Base-by-base conservation (phyloP, 1,284 basidiomycete genomes). In the Cutaneotrichosporon cavernicola region DNA sequence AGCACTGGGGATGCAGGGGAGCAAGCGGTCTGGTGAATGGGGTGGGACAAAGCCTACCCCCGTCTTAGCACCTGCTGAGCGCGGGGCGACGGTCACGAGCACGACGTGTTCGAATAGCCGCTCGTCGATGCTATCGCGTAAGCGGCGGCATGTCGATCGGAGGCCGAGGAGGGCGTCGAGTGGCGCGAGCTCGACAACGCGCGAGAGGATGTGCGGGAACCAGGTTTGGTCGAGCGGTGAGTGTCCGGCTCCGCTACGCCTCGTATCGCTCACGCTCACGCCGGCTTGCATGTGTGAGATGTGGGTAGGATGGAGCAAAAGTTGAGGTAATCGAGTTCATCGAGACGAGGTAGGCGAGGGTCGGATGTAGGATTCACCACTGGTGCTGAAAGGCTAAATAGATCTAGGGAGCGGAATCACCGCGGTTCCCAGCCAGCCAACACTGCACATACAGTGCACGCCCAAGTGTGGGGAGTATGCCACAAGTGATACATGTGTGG, bases 191-290 rank as follows among this genome's bases (percentile, higher is more conserved):
- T 40, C 16, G 50, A 60, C n/a, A 18, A 60, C 51, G 18, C 36
- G 21, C n/a, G 52, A 51, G 58, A 68, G 63, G 59, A 60, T 52
- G 26, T 60, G 59, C 26, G 59, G 59, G n/a, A 43, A 53, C 34
- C 51, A 40, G 26, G 38, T 22, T 16, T 14, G 21, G 51, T 60
- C 59, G 38, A 60, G 34, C 22, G 57, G 38, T 21, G 55, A 14
- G 18, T 18, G 2, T 7, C 43, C 5, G 7, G 43, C 2, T 1
- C 43, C 43, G 43, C 18, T 18, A 5, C 18, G 43, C 18, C 43
- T 16, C 43, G 43, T 18, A 18, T 46, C 18, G 43, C 18, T 46
- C 18, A 18, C 18, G 43, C 18, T 46, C 18, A 18, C 18, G 18
- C 18, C 43, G 43, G 18, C 16, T 6, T 46, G 43, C 43, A 46